Percentiles rank a stretch among this genome's conserved stretches.
Conservation (phyloP, 2,329 filamentous ascomycete species). For the Calcarisporium arbuscula region DNA sequence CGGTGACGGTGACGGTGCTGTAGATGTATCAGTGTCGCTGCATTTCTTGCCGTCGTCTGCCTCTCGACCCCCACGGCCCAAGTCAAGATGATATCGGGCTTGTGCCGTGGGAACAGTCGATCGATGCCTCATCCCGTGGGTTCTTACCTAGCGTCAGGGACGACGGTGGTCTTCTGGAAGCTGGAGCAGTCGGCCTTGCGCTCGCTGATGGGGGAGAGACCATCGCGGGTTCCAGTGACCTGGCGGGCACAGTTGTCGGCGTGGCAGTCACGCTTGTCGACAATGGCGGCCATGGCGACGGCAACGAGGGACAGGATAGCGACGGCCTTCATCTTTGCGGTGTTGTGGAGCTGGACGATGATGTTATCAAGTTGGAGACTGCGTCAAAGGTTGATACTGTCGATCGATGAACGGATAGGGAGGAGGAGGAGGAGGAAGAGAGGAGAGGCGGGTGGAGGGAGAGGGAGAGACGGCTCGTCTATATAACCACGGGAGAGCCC, state of each 20-base stretch:
- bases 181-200: constrained; percentile 34
- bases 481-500: constrained; percentile 1
- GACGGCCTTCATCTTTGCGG: constrained; percentile 34
- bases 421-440: background rate
- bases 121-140: too few species aligned
- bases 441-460: background rate
- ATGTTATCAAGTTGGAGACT: constrained; percentile 1
- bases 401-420: background rate
- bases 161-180: constrained; percentile 33
- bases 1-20: constrained; percentile 31
- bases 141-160: constrained; percentile 34
- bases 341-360: background rate
- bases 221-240: constrained; percentile 35
- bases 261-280: constrained; percentile 29
- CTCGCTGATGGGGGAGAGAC: constrained; percentile 24
- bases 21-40: background rate
- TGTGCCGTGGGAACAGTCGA: too few species aligned
- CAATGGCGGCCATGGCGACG: constrained; percentile 27
- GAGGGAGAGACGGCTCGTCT: constrained; percentile 1
- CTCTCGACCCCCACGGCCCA: background rate
- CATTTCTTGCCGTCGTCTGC: background rate
- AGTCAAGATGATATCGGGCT: background rate
- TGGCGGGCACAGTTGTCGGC: constrained; percentile 42
- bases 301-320: constrained; percentile 30
- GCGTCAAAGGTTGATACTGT: constrained; percentile 4